Evolutionary conservation across 768 basidiomycete species (phyloP).

Genomic region (Rhodotorula sphaerocarpa): DNA sequence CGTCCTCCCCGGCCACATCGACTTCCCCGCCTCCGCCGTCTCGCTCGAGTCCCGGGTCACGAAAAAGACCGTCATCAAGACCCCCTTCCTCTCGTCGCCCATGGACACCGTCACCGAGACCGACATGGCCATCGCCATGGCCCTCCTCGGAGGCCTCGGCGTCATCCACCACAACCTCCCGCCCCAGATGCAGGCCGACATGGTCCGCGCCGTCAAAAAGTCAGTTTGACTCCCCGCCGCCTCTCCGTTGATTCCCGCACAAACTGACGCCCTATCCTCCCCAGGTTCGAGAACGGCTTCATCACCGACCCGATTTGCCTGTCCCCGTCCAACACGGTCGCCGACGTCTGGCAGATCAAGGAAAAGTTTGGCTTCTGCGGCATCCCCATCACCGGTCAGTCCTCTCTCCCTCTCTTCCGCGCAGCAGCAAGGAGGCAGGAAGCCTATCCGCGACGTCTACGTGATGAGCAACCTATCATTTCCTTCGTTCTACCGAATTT

Average conservation of each 20-base stretch:
- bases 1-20: constrained; percentile 77
- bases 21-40: constrained; percentile 76
- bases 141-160: constrained; percentile 91
- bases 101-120: constrained; percentile 99
- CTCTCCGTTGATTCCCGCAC: too few relatives aligned
- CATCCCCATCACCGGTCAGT: constrained; percentile 85
- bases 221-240: background rate
- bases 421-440: background rate
- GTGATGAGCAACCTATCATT: constrained; percentile 49
- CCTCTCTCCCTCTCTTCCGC: background rate
- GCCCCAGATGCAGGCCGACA: constrained; percentile 81
- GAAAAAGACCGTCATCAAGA: constrained; percentile 71
- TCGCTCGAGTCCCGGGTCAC: constrained; percentile 77
- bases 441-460: constrained; percentile 19
- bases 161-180: constrained; percentile 96
- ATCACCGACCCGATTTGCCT: constrained; percentile 90
- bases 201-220: constrained; percentile 89
- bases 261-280: background rate
- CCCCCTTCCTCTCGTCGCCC: constrained; percentile 92
- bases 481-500: constrained; percentile 82
- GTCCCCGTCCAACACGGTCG: constrained; percentile 65
- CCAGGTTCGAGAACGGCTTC: constrained; percentile 93
- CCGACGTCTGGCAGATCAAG: constrained; percentile 89
- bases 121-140: constrained; percentile 81
- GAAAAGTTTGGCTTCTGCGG: constrained; percentile 85